Evolutionary conservation across 495 filamentous ascomycete species (phyloP).

Genomic region (Aspergillus saccharolyticus): DNA sequence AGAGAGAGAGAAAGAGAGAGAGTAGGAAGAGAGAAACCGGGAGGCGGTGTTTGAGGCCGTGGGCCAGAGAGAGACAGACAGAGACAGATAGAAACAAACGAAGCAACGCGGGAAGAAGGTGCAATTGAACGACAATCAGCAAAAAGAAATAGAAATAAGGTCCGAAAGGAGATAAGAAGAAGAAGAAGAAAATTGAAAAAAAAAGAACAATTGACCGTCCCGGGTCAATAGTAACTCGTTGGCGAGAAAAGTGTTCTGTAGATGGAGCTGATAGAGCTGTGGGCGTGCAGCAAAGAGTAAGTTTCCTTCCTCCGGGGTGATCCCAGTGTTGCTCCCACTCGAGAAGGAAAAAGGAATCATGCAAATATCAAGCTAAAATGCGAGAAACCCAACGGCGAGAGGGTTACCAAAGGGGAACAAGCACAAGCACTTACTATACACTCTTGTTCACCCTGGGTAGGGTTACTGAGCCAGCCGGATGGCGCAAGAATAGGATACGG

Average conservation of each 20-base stretch:
- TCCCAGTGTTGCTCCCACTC: background rate
- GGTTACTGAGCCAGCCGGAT: background rate
- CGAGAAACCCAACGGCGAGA: background rate
- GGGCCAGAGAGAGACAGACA: background rate
- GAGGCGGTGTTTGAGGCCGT: conserved; percentile 8
- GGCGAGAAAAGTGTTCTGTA: background rate
- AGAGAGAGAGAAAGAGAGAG: background rate
- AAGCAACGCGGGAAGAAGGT: too few relatives aligned
- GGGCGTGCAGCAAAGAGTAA: background rate
- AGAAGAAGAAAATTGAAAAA: background rate
- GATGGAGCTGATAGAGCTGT: background rate
- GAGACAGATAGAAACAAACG: background rate
- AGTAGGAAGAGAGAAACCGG: conserved; percentile 2
- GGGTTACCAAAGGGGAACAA: background rate
- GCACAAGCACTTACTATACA: background rate
- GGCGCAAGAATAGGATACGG: background rate
- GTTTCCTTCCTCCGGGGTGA: background rate
- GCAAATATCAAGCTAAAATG: background rate
- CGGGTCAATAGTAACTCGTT: background rate
- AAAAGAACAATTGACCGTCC: background rate
- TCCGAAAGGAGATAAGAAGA: too few relatives aligned
- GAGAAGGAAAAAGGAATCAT: background rate
- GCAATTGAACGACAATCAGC: background rate
- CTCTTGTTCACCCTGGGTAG: background rate
- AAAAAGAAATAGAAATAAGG: too few relatives aligned